Percentiles rank a stretch among this genome's conserved stretches.
Evolutionary conservation across 257 asterid species (phyloP).

Genomic region (Solanum neorickii): DNA sequence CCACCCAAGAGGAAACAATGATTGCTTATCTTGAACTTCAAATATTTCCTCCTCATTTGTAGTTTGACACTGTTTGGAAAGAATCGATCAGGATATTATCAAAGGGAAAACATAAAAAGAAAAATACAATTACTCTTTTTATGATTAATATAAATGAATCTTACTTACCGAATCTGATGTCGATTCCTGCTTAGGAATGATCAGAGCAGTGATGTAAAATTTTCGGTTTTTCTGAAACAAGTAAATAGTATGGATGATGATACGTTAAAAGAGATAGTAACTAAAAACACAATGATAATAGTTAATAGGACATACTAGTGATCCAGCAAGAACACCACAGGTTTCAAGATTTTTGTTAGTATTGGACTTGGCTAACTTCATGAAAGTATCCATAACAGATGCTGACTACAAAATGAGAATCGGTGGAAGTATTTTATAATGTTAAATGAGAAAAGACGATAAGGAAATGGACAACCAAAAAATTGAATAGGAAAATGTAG

Average conservation of each 20-base stretch:
- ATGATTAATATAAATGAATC: not conserved
- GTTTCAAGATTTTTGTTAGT: conserved; percentile 84
- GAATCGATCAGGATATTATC: not conserved
- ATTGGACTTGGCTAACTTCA: conserved; percentile 85
- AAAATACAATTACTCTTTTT: not conserved
- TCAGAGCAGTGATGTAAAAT: conserved; percentile 78
- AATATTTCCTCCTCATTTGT: conserved; percentile 95
- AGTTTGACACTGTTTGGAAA: conserved; percentile 69
- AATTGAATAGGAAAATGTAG: not conserved
- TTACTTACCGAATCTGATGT: conserved; percentile 85
- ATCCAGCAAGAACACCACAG: conserved; percentile 92
- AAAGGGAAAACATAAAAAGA: not conserved
- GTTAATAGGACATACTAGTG: conserved; percentile 55
- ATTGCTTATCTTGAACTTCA: conserved; percentile 92
- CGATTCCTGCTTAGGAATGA: conserved; percentile 97
- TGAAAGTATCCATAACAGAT: conserved; percentile 76
- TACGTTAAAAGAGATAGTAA: conserved; percentile 1
- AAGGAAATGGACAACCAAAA: not conserved
- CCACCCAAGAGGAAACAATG: conserved; percentile 91
- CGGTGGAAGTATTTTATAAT: not conserved
- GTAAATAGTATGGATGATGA: conserved; percentile 6
- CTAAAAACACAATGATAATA: not conserved
- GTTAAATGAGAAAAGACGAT: not conserved
- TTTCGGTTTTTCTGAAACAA: conserved; percentile 62
- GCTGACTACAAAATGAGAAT: conserved; percentile 49